Evolutionary conservation across 371 early-diverging fungal species (phyloP).

Genomic region (Syncephalastrum racemosum): DNA sequence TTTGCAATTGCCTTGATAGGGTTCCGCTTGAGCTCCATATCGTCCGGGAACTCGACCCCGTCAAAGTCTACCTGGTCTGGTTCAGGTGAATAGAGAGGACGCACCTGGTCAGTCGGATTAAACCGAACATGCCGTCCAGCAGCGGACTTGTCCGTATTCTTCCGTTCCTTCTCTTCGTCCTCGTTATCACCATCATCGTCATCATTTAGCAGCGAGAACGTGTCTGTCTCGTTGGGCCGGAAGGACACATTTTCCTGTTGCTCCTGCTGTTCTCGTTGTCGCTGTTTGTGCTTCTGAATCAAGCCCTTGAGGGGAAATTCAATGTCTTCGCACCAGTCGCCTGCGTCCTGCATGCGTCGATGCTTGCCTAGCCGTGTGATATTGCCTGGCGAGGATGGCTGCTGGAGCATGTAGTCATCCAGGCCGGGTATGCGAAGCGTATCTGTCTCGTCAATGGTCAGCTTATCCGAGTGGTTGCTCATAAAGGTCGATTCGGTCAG

Average conservation of each 20-base stretch:
- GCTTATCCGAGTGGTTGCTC: conserved; percentile 20
- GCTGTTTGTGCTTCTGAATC: not conserved
- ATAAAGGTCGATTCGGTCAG: conserved; percentile 27
- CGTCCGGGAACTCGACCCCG: conserved; percentile 29
- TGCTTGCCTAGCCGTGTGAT: conserved; percentile 21
- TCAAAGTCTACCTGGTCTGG: conserved; percentile 18
- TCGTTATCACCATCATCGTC: not conserved
- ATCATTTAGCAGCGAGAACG: not conserved
- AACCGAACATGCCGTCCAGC: no score
- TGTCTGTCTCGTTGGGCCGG: not conserved
- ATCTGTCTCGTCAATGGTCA: conserved; percentile 8
- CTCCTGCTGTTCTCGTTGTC: not conserved
- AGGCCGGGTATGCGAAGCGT: conserved; percentile 15
- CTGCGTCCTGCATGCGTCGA: conserved; percentile 17
- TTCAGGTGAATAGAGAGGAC: not conserved
- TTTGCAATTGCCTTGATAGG: not conserved
- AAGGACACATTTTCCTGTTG: not conserved
- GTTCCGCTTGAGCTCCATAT: conserved; percentile 10
- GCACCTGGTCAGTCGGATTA: no score
- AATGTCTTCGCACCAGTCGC: conserved; percentile 33
- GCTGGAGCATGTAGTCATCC: conserved; percentile 33
- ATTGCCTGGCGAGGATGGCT: conserved; percentile 13
- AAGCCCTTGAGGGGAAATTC: conserved; percentile 5
- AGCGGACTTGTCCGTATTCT: no score
- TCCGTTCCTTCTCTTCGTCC: conserved; percentile 5